Base-by-base conservation (phyloP, 306 rosid species). In the Dryas alaskensis region DNA sequence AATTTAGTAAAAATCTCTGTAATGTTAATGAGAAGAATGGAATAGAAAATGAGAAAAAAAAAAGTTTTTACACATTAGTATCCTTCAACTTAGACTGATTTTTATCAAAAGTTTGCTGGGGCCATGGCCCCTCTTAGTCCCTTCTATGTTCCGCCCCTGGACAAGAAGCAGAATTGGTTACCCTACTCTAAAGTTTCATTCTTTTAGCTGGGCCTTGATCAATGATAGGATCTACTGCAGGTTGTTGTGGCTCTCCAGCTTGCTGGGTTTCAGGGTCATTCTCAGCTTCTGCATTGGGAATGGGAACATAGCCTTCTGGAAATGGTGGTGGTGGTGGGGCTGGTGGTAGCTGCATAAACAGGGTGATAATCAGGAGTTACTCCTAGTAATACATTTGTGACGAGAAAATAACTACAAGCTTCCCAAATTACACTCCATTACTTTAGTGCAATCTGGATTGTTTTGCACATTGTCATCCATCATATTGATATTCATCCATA, bases 161-260 rank as follows among this genome's bases (percentile, higher is more conserved):
- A 40, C 57, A 57, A 12, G 69, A 44, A 31, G 60, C 31, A 51
- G 44, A 65, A 39, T 14, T 43, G 45, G 73, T 27, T 9, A 31
- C 12, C 9, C 49, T 65, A 31, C 46, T 67, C 87, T 78, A 89
- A 81, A 86, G 70, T 78, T 85, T 92, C 87, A 87, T 88, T 78
- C 96, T 94, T 82, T 89, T 94, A 60, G 96, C 81, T 6, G 95
- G 99, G 54, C 96, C 96, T 84, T 90, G 96, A 81, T 94, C 96
- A 65, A 89, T 81, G 60, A 94, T 88, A 70, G 98, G 97, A 87
- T 92, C 96, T 55, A 86, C 78, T 3, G 81, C 3, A 75, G 93
- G 92, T 61, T 79, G 90, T 82, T 87, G 96, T 0, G 84, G 12
- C 72, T 90, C 99, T 69, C 84, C 81, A 60, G 88, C 73, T 85